Evolutionary conservation across 2,329 filamentous ascomycete genomes (phyloP).

Genomic region (Fonsecaea nubica): DNA sequence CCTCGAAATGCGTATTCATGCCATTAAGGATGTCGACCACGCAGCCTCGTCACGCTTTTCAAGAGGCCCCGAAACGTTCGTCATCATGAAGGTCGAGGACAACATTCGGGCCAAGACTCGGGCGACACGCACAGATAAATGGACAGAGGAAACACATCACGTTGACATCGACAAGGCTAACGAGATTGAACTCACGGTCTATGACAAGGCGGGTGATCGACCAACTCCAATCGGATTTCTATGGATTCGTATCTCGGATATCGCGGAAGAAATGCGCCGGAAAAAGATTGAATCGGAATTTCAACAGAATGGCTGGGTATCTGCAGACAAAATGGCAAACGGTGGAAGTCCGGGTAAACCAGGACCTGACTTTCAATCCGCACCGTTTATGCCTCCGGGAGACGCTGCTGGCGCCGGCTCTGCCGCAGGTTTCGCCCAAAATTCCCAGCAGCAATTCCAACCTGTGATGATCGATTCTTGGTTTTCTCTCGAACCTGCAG

Average conservation of each 20-base stretch:
- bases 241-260: slow-evolving; percentile 96
- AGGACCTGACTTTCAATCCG: slow-evolving; percentile 58
- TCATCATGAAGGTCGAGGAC: slow-evolving; percentile 97
- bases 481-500: slow-evolving; percentile 95
- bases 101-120: slow-evolving; percentile 86
- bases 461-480: slow-evolving; percentile 76
- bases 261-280: slow-evolving; percentile 94
- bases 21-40: slow-evolving; percentile 94
- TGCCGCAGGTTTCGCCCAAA: slow-evolving; percentile 42
- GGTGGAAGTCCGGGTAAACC: slow-evolving; percentile 57
- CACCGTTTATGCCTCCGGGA: slow-evolving; percentile 41
- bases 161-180: slow-evolving; percentile 98
- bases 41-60: slow-evolving; percentile 82
- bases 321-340: slow-evolving; percentile 89
- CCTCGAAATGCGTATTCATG: slow-evolving; percentile 82
- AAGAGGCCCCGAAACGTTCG: slow-evolving; percentile 90
- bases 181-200: slow-evolving; percentile 96
- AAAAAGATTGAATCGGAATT: slow-evolving; percentile 98
- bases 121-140: slow-evolving; percentile 82
- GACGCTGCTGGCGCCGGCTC: slow-evolving; percentile 49
- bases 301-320: slow-evolving; percentile 94
- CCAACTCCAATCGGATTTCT: slow-evolving; percentile 91
- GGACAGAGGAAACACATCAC: slow-evolving; percentile 88
- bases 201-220: slow-evolving; percentile 91
- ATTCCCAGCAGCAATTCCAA: slow-evolving; percentile 35